These are phyloP conservation scores for Saussurea involucrata DNA, from an alignment of 129 eudicot genomes.

Conservation along the genomic window DNA sequence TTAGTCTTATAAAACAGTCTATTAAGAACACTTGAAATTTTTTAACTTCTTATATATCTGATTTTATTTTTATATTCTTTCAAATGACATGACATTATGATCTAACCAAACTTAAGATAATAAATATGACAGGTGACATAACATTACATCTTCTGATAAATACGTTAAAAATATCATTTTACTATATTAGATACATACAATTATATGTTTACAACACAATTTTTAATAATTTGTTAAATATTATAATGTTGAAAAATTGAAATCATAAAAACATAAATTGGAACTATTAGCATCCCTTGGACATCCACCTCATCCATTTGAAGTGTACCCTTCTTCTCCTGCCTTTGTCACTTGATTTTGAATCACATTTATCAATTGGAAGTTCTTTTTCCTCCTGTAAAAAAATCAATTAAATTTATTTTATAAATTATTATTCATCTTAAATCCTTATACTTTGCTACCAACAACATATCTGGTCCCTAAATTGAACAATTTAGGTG, in stretches of 20 bases:
- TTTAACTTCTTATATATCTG: too few relatives aligned
- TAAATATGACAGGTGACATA: neutral
- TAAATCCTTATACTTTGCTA: neutral
- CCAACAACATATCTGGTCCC: neutral
- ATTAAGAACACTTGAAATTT: too few relatives aligned
- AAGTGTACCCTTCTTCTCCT: conserved; percentile 23
- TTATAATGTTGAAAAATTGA: neutral
- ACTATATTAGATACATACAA: neutral
- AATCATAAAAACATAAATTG: neutral
- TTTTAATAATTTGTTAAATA: neutral
- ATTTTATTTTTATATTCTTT: too few relatives aligned
- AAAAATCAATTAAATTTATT: neutral
- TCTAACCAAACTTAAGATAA: too few relatives aligned
- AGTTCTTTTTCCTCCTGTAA: conserved; percentile 33
- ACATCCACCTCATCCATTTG: conserved; percentile 39
- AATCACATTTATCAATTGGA: neutral
- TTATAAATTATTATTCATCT: neutral
- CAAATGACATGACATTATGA: too few relatives aligned
- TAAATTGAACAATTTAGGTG: neutral
- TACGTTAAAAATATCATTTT: neutral
- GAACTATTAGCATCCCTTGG: conserved; percentile 22
- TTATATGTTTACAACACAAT: too few relatives aligned
- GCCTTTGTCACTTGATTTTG: conserved; percentile 7
- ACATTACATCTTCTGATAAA: neutral
- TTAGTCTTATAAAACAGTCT: too few relatives aligned